Evolutionary conservation across 768 basidiomycete genomes (phyloP).

Genomic region (Chalciporus sphaerocephalus): DNA sequence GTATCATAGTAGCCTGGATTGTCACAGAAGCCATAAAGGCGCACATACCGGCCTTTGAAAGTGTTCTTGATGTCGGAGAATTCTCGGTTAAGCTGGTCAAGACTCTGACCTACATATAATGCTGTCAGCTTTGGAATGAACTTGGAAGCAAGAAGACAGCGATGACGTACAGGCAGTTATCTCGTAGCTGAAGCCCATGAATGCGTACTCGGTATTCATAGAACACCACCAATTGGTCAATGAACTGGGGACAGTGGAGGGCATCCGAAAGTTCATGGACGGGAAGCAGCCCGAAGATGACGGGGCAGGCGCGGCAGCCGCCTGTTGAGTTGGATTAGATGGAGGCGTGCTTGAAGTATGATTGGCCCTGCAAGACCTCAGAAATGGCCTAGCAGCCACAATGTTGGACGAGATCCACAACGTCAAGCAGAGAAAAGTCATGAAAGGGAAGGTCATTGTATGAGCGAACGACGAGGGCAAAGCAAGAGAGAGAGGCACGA

Average conservation of each 20-base stretch:
- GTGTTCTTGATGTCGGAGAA: constrained; percentile 56
- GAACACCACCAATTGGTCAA: constrained; percentile 62
- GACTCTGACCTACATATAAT: constrained; percentile 56
- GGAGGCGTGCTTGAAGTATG: neutral
- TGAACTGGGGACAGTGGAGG: constrained; percentile 42
- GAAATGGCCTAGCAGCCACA: constrained; percentile 13
- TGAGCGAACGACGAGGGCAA: neutral
- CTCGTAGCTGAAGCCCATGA: constrained; percentile 76
- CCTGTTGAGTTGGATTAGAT: neutral
- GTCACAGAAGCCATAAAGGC: constrained; percentile 42
- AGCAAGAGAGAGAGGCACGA: neutral
- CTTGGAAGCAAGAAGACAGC: neutral
- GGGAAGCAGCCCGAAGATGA: constrained; percentile 33
- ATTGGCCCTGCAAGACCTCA: constrained; percentile 7
- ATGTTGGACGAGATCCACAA: constrained; percentile 6
- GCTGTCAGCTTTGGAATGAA: neutral
- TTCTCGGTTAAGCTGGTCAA: constrained; percentile 44
- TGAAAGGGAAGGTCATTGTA: constrained; percentile 12
- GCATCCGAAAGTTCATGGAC: constrained; percentile 50
- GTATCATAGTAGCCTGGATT: constrained; percentile 46
- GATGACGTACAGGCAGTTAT: constrained; percentile 52
- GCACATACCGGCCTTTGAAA: constrained; percentile 65
- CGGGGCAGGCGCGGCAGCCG: neutral
- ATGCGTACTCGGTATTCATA: constrained; percentile 61
- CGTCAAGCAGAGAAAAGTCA: constrained; percentile 2